Evolutionary conservation across 345 rosid genomes (phyloP), one percentile per base, ranked within the genome.

Genomic region (Rhodamnia argentea): DNA sequence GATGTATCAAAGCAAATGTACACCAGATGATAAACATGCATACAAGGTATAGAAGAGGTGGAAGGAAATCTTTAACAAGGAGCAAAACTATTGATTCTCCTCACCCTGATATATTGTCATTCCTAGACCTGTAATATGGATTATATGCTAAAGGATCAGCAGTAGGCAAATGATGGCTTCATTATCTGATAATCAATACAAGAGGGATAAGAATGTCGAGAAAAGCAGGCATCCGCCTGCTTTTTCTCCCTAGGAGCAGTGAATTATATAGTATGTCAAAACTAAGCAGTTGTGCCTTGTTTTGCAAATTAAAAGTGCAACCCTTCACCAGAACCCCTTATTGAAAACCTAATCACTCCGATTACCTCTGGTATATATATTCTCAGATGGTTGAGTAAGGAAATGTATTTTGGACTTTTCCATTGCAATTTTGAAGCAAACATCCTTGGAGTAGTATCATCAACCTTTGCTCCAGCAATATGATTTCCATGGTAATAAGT

Each of bases 341-440:
- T 20, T 37, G 42, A 70, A 70, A 70, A n/a, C 60, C 29, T 81
- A 76, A 56, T 55, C 53, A 40, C 20, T 52, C 16, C 82, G 78
- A 90, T 93, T 91, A 96, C 99, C 99, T 97, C 99, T 5, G 99
- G 99, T 89, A 97, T 88, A 89, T 97, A 97, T 91, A 97, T 97
- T 85, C 99, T 94, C 44, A 97, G 94, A 91, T 97, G 99, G 91
- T 97, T 97, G 90, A 97, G 99, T 89, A 97, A 89, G 83, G 99
- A 97, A 90, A 97, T 97, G 93, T 97, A 97, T 88, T 96, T 97
- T 3, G 99, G 99, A 93, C 99, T 97, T 93, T 98, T 92, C 88
- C 98, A 92, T 89, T 93, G 98, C 92, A 97, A 90, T 88, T 95
- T 97, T 26, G 99, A 97, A 89, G 99, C 99, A 89, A 97, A 97